These are phyloP conservation scores for Hypoxylon sp. DNA, from an alignment of 2,329 filamentous ascomycete species.

Conservation along the genomic window DNA sequence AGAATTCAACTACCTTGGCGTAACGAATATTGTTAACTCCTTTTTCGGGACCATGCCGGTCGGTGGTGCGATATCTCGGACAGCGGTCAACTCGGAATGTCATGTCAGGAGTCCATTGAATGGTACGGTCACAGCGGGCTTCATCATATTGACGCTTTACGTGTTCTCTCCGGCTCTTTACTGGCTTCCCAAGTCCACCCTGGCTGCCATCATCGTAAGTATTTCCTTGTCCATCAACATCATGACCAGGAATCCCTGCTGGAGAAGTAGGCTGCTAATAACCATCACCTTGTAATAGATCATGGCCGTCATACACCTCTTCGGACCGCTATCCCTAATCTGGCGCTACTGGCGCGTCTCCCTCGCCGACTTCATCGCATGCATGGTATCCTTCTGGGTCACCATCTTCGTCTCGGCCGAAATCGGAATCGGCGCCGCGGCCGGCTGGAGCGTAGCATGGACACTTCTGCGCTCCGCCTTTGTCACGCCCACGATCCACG, in stretches of 20 bases:
- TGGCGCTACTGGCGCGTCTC: slow-evolving; percentile 72
- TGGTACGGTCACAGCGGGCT: slow-evolving; percentile 66
- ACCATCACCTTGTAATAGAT: too few species aligned
- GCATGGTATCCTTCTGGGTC: slow-evolving; percentile 71
- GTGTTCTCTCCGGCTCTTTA: slow-evolving; percentile 68
- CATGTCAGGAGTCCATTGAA: slow-evolving; percentile 69
- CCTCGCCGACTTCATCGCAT: slow-evolving; percentile 69
- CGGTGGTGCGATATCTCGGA: slow-evolving; percentile 72
- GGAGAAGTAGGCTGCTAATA: too few species aligned
- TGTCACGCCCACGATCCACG: slow-evolving; percentile 43
- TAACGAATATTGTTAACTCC: slow-evolving; percentile 69
- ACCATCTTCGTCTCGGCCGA: slow-evolving; percentile 69
- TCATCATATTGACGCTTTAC: slow-evolving; percentile 69
- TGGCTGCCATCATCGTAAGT: slow-evolving; percentile 68
- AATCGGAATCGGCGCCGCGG: slow-evolving; percentile 65
- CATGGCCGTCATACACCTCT: slow-evolving; percentile 69
- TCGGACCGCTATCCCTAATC: slow-evolving; percentile 65
- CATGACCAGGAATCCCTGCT: not conserved
- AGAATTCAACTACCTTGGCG: slow-evolving; percentile 70
- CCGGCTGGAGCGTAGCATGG: slow-evolving; percentile 71
- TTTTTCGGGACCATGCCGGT: slow-evolving; percentile 72
- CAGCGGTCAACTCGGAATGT: slow-evolving; percentile 72
- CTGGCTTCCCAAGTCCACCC: slow-evolving; percentile 73
- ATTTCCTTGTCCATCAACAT: not conserved
- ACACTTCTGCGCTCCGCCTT: slow-evolving; percentile 68